Percentiles rank a stretch among this genome's conserved stretches.
phyloP scores from a whole-genome alignment of 192 early-diverging fungal species.

The Coemansia sp. region DNA sequence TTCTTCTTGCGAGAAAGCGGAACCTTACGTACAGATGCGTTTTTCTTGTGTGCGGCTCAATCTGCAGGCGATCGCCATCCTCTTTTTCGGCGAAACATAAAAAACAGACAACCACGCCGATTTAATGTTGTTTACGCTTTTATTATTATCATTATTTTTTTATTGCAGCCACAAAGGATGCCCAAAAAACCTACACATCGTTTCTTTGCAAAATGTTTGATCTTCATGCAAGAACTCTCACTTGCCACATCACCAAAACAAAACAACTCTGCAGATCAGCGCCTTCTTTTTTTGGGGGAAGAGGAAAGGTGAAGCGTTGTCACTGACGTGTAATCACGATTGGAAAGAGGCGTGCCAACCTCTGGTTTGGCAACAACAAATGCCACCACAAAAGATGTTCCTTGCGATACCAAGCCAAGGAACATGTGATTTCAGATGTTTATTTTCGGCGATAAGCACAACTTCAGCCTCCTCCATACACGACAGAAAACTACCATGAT shows the following conservation, averaged over 20 bases:
- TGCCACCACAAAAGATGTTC: background rate
- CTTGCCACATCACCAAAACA: constrained; percentile 1
- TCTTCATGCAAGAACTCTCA: background rate
- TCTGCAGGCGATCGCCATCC: background rate
- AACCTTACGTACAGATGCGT: background rate
- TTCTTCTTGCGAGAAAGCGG: background rate
- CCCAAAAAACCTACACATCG: background rate
- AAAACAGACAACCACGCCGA: background rate
- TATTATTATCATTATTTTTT: background rate
- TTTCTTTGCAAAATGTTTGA: background rate
- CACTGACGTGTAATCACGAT: no score
- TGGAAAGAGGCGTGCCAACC: no score
- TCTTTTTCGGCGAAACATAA: background rate
- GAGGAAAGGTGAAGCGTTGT: no score
- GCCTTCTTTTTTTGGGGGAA: background rate
- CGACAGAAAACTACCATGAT: no score
- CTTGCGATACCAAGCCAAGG: no score
- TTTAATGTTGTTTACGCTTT: background rate
- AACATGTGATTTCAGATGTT: no score
- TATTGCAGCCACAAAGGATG: background rate
- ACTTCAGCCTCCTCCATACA: no score
- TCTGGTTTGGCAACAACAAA: background rate
- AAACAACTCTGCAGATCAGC: background rate
- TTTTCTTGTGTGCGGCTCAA: background rate
- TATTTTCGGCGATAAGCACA: no score